Conservation (phyloP, 2,329 filamentous ascomycete species). For the Neofusicoccum sp. region DNA sequence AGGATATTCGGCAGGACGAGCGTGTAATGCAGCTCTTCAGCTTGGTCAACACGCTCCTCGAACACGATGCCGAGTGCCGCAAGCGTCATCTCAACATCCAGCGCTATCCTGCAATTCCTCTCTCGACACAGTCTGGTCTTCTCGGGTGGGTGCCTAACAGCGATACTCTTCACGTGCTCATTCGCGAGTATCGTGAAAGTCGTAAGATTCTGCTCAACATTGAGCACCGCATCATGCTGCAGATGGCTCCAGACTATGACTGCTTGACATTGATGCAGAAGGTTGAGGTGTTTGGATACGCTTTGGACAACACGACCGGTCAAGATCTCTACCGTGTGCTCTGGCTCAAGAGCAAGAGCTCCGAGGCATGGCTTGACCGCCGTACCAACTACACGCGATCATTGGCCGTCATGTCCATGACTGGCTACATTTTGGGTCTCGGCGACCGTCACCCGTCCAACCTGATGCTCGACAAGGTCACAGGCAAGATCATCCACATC, state of each 20-base stretch:
- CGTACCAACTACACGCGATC: conserved; percentile 99
- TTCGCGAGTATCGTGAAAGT: conserved; percentile 94
- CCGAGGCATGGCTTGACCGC: conserved; percentile 94
- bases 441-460: conserved; percentile 98
- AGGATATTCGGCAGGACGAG: conserved; percentile 98
- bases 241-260: conserved; percentile 99
- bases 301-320: conserved; percentile 96
- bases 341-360: conserved; percentile 98
- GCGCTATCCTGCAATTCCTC: conserved; percentile 90
- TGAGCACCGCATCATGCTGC: conserved; percentile 98
- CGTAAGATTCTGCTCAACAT: conserved; percentile 98
- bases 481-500: conserved; percentile 96
- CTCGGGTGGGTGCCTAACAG: conserved; percentile 97
- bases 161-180: conserved; percentile 93
- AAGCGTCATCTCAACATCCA: conserved; percentile 97
- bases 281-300: conserved; percentile 98
- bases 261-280: conserved; percentile 99
- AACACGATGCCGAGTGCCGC: conserved; percentile 92
- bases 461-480: conserved; percentile 92
- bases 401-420: conserved; percentile 99
- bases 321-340: conserved; percentile 97
- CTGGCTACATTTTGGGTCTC: conserved; percentile 97
- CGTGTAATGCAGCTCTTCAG: conserved; percentile 99
- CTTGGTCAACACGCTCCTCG: conserved; percentile 90
- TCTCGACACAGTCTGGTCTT: conserved; percentile 94